Base-by-base conservation (phyloP, 495 filamentous ascomycete genomes). In the Podospora tetraspora region DNA sequence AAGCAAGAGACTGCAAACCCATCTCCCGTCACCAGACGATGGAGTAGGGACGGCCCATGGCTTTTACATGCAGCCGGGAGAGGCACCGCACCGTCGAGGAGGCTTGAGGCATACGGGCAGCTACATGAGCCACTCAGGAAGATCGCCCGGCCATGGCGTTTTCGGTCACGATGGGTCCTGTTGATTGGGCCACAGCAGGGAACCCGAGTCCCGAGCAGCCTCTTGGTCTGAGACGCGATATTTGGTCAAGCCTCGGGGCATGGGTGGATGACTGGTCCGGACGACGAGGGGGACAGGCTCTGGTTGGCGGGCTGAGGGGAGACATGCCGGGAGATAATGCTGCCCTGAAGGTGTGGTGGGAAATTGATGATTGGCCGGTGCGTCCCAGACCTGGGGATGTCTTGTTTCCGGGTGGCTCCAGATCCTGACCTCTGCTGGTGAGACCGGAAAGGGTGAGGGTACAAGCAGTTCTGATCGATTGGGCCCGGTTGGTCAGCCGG, bases 71-170 rank as follows among this genome's bases (percentile, higher is more conserved):
- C 43, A 52, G 43, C 30, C 29, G 61, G 61, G 62, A 64, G 62
- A 23, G 34, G 21, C 24, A 56, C 57, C 32, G 62, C 23, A 57
- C 43, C 43, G 37, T 34, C 62, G 37, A 25, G 34, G 34, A 24
- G 62, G 62, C 57, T 65, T 43, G 63, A 37, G 52, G 63, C 63
- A 65, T 52, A 25, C 63, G 63, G 63, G 24, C 24, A 65, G 62
- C 62, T 24, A 64, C 62, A 64, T 64, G 32, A 64, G 62, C 62
- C 62, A 64, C 62, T 56, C 62, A 64, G n/a, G 62, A 56, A 23
- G 62, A 23, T 24, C 43, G 30, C 62, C 32, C 62, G 62, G 19
- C 43, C 62, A 32, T 43, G 62, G 32, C 32, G 32, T 22, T 13
- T 27, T 64, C 23, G 32, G 7, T 64, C n/a, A 22, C 27, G 61